phyloP scores from a whole-genome alignment of 495 filamentous ascomycete genomes.

The Lentithecium fluviatile region DNA sequence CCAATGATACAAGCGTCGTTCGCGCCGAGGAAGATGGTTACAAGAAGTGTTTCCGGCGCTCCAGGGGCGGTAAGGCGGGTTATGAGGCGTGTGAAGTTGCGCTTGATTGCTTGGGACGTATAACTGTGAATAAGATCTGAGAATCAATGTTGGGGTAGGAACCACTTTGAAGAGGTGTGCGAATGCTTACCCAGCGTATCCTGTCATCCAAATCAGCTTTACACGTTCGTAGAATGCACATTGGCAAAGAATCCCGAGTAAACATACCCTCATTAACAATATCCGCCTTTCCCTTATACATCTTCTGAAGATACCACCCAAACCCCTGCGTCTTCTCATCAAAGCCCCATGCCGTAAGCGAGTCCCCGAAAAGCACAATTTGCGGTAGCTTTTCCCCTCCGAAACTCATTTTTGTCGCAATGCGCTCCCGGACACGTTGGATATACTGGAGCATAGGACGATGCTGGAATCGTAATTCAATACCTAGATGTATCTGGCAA shows the following conservation, averaged over 20 bases:
- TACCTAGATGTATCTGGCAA: too few relatives aligned
- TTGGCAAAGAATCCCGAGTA: not conserved
- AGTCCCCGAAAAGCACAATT: conserved; percentile 37
- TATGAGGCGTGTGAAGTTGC: conserved; percentile 30
- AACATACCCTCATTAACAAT: conserved; percentile 32
- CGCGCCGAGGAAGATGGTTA: conserved; percentile 41
- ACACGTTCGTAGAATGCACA: too few relatives aligned
- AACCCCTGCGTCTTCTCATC: conserved; percentile 28
- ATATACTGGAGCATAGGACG: too few relatives aligned
- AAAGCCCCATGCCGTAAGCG: conserved; percentile 36
- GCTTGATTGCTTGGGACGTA: conserved; percentile 25
- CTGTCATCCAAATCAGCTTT: conserved; percentile 14
- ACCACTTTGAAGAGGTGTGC: too few relatives aligned
- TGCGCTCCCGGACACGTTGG: too few relatives aligned
- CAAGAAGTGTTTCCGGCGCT: conserved; percentile 31
- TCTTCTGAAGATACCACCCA: conserved; percentile 26
- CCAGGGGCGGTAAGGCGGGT: conserved; percentile 2
- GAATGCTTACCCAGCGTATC: conserved; percentile 35
- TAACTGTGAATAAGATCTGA: conserved; percentile 24
- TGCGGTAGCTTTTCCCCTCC: conserved; percentile 21
- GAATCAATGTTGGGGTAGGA: not conserved
- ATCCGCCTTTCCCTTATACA: conserved; percentile 32
- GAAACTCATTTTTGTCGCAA: too few relatives aligned
- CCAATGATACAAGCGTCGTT: conserved; percentile 38
- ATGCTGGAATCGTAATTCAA: too few relatives aligned